Conservation (phyloP, 2,329 filamentous ascomycete genomes). For the Sclerotinia borealis region DNA sequence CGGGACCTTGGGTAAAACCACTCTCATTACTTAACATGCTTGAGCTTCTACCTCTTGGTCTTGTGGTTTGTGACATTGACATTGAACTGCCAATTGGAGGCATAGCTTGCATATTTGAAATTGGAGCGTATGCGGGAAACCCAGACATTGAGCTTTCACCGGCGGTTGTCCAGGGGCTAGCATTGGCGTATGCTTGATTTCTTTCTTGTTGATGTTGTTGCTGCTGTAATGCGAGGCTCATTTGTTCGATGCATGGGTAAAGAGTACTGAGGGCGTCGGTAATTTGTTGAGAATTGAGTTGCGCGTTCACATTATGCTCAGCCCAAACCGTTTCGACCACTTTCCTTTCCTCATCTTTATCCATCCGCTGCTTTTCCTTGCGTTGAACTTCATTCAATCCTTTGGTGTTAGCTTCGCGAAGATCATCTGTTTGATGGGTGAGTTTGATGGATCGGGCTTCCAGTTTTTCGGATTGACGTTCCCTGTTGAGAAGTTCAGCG, state of each 20-base stretch:
- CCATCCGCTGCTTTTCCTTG: constrained; percentile 26
- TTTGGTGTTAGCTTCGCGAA: constrained; percentile 59
- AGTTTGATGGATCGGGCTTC: constrained; percentile 65
- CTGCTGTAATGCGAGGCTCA: neutral
- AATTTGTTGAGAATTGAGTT: constrained; percentile 3
- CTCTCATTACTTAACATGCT: constrained; percentile 63
- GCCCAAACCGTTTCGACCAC: constrained; percentile 25
- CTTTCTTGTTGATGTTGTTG: neutral
- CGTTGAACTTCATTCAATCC: constrained; percentile 38
- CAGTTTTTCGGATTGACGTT: constrained; percentile 66
- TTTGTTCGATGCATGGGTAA: neutral
- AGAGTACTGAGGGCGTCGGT: neutral
- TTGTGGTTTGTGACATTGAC: neutral
- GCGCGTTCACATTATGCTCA: constrained; percentile 17
- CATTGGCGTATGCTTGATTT: neutral
- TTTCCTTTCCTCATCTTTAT: constrained; percentile 25
- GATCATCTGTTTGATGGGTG: constrained; percentile 64
- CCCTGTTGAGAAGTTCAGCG: constrained; percentile 54
- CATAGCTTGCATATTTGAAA: neutral
- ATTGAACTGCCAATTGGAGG: neutral
- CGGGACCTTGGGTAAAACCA: constrained; percentile 59
- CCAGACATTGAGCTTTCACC: constrained; percentile 3
- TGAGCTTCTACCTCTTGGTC: constrained; percentile 42
- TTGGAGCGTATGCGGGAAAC: constrained; percentile 5
- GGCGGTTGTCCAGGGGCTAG: neutral